Percentiles rank a stretch among this genome's conserved stretches.
These are phyloP conservation scores for Teratosphaeria destructans DNA, from an alignment of 2,329 filamentous ascomycete species.

Conservation along the genomic window DNA sequence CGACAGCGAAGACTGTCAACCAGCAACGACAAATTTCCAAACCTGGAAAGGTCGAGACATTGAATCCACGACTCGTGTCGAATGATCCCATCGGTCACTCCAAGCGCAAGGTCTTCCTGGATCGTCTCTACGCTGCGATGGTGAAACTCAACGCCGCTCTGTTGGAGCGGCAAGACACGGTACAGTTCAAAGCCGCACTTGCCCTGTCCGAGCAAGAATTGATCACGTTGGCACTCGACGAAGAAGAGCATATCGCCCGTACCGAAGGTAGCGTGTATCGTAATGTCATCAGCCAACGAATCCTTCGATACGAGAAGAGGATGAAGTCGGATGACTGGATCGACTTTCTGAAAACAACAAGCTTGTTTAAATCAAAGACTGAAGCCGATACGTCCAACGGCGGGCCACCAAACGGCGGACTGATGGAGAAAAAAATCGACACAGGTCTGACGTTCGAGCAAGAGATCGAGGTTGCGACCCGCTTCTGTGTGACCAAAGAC, in stretches of 20 bases:
- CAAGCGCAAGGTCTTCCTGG: slow-evolving; percentile 34
- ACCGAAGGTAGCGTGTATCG: slow-evolving; percentile 62
- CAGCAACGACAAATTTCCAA: slow-evolving; percentile 7
- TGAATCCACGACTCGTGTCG: slow-evolving; percentile 59
- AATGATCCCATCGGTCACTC: slow-evolving; percentile 32
- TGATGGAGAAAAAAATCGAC: slow-evolving; percentile 37
- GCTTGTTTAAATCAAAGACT: slow-evolving; percentile 3
- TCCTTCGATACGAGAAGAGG: slow-evolving; percentile 59
- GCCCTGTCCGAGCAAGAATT: slow-evolving; percentile 55
- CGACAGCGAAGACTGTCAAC: background rate
- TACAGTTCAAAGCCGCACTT: slow-evolving; percentile 38
- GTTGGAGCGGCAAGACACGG: background rate
- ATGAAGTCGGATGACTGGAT: slow-evolving; percentile 67
- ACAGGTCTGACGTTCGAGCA: slow-evolving; percentile 60
- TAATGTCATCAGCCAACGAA: slow-evolving; percentile 73
- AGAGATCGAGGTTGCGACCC: slow-evolving; percentile 55
- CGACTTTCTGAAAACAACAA: slow-evolving; percentile 15
- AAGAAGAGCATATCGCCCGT: slow-evolving; percentile 65
- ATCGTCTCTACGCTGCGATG: slow-evolving; percentile 55
- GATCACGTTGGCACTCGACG: slow-evolving; percentile 58
- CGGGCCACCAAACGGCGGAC: background rate
- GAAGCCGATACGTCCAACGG: background rate
- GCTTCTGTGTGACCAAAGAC: slow-evolving; percentile 48
- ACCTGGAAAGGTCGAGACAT: slow-evolving; percentile 18
- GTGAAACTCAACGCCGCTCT: slow-evolving; percentile 48